Base-by-base conservation (phyloP, 768 basidiomycete genomes). In the Boletellus ananiceps region DNA sequence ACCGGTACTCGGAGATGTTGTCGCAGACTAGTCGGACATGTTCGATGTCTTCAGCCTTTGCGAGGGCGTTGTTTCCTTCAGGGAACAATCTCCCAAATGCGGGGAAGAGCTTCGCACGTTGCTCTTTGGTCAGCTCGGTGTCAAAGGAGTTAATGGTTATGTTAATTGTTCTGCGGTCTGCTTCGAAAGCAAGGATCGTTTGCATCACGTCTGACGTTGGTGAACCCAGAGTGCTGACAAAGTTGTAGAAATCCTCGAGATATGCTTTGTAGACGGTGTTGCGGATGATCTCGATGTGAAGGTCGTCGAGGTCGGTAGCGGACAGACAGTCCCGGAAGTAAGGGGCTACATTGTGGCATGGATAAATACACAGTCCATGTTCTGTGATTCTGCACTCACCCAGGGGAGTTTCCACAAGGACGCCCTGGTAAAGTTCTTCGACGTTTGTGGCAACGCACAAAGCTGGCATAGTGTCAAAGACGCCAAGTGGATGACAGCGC, bases 81-180 rank as follows among this genome's bases (percentile, higher is more conserved):
- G 95, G 96, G 75, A 84, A 98, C 43, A 99, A 79, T 47, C 88
- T 82, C 15, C 96, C 96, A 52, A 98, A 89, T 14, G 86, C 77
- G 5, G 96, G 96, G 79, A 95, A 98, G 34, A 99, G 81, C 61
- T 84, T 84, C 13, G 93, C 92, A 32, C 96, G 88, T 58, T 91
- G 86, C 64, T 99, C 96, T 69, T 99, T 99, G 35, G 86, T 77
- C 51, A 99, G 80, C 60, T 93, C 92, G 4, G 96, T 97, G 51
- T 86, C 87, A 72, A 98, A 95, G 12, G 96, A 98, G 76, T 99
- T 99, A 75, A 99, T 90, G 31, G 96, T 96, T 70, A 99, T 97
- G 74, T 98, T 99, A 67, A 98, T 86, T 2, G 93, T 87, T 44
- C 96, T 84, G 32, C 96, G 80, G 72, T 99, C 96, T 23, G 95